Base-by-base conservation (phyloP, 1,284 basidiomycete species). In the Ustilago shanxiensis region DNA sequence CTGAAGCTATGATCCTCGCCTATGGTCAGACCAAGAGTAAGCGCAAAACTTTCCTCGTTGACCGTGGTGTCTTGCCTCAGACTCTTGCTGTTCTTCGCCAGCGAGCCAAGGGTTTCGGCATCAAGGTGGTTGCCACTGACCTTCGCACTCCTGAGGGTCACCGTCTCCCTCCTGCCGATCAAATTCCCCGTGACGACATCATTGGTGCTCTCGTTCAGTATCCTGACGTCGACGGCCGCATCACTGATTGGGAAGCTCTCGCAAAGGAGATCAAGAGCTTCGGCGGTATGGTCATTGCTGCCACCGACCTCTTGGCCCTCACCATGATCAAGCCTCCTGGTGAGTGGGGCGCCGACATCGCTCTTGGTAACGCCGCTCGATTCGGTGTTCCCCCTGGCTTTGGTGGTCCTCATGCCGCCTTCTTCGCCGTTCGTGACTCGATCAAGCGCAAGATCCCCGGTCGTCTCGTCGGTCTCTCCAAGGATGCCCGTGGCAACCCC, bases 381-480 rank as follows among this genome's bases (percentile, higher is more conserved):
- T 99, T 99, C 83, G 96, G 96, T 65, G 87, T 87, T 4, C 86
- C 86, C n/a, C 84, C 87, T 31, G 87, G 87, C 29, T 86, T 83
- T 68, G 87, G 87, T 53, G 87, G 87, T 24, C 87, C 87, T 8
- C 87, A 87, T 66, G 95, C 92, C 18, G 95, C 93, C 9, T 99
- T 99, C 90, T 99, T 99, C 86, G 93, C 96, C 8, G 94, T 94
- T 72, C 93, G 92, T 26, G 95, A 99, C 72, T 91, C 90, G 80
- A 89, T 99, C 72, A 99, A 98, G 90, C 90, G 96, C 72, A 97
- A 95, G 88, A 97, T 98, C 91, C 96, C 96, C 22, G 96, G 96
- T 69, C 90, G 96, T 74, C 88, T 99, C 62, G 94, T 99, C 83
- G 96, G 96, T 61, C 89, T 93, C 28, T 95, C 93, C 87, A 92